Evolutionary conservation across 2,329 filamentous ascomycete species (phyloP).

Genomic region (Cladophialophora chaetospira): DNA sequence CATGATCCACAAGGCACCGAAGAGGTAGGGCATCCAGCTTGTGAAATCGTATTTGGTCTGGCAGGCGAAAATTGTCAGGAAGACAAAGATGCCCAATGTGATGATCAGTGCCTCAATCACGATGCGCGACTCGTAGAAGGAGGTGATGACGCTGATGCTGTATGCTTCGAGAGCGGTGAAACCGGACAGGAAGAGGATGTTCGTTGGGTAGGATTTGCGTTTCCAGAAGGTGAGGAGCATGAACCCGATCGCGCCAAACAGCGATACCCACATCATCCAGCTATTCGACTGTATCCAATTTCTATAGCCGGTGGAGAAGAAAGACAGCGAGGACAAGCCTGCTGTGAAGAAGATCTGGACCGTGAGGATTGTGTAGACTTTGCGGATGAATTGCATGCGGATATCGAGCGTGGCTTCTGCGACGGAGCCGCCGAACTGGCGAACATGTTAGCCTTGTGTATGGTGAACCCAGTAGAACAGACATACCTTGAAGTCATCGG

Average conservation of each 20-base stretch:
- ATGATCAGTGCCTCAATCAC: slow-evolving; percentile 89
- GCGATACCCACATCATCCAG: slow-evolving; percentile 82
- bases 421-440: slow-evolving; percentile 87
- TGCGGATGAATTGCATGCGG: slow-evolving; percentile 93
- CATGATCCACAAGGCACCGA: slow-evolving; percentile 84
- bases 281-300: slow-evolving; percentile 81
- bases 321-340: slow-evolving; percentile 77
- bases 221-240: slow-evolving; percentile 93
- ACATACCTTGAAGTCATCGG: slow-evolving; percentile 90
- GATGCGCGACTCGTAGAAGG: slow-evolving; percentile 79
- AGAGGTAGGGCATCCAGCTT: slow-evolving; percentile 92
- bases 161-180: slow-evolving; percentile 95
- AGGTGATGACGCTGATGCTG: slow-evolving; percentile 86
- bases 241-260: slow-evolving; percentile 80
- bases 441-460: background rate
- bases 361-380: slow-evolving; percentile 98
- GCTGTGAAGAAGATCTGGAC: slow-evolving; percentile 86
- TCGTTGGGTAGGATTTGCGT: slow-evolving; percentile 90
- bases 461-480: slow-evolving; percentile 15
- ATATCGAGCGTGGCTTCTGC: slow-evolving; percentile 94
- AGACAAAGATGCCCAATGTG: slow-evolving; percentile 69
- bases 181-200: slow-evolving; percentile 84
- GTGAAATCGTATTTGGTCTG: slow-evolving; percentile 99
- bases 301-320: slow-evolving; percentile 79
- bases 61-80: slow-evolving; percentile 79